phyloP scores from a whole-genome alignment of 73 alveolate genomes.

The Paramecium primaurelia region DNA sequence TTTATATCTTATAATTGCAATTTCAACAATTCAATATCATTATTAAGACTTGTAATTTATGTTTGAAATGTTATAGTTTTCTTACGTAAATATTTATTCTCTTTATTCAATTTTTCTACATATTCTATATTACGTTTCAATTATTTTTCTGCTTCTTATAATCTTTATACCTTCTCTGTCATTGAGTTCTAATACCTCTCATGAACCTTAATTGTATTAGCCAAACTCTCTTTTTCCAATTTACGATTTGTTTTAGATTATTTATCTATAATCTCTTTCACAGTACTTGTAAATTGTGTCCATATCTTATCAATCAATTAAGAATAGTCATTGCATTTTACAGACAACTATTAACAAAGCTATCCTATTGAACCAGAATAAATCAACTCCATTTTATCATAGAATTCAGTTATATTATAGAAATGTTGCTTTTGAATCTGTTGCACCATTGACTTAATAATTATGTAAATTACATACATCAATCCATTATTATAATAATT shows the following conservation, averaged over 20 bases:
- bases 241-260: background rate
- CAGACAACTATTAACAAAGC: background rate
- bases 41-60: background rate
- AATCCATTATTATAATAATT: constrained; percentile 16
- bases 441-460: background rate
- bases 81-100: background rate
- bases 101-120: constrained; percentile 10
- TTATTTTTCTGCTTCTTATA: background rate
- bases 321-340: background rate
- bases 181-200: constrained; percentile 4
- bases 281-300: constrained; percentile 20
- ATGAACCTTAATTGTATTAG: background rate
- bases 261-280: constrained; percentile 4
- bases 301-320: constrained; percentile 14
- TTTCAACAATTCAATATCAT: background rate
- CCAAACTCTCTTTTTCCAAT: background rate
- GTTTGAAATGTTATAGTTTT: background rate
- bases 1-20: background rate
- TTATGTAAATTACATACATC: background rate
- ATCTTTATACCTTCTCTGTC: background rate
- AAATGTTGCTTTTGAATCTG: background rate
- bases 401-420: background rate
- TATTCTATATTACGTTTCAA: constrained; percentile 14
- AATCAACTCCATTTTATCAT: constrained; percentile 3
- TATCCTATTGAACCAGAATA: constrained; percentile 18